A percentile compares a stretch with the other conserved stretches of the same genome.
phyloP scores from a whole-genome alignment of 192 early-diverging fungal genomes.

The Polychytrium aggregatum region DNA sequence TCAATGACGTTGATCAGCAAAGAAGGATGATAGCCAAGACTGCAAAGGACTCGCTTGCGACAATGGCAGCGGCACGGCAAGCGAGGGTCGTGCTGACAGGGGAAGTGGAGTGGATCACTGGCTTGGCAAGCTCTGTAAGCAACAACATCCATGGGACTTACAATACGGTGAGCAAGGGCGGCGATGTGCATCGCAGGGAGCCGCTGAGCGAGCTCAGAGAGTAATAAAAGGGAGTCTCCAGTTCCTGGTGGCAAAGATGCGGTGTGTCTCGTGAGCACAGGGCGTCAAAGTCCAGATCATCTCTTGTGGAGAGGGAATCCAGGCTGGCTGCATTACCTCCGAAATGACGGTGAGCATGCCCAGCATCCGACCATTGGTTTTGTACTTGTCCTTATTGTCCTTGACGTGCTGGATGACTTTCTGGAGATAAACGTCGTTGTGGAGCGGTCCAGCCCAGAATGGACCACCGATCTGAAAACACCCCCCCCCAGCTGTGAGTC shows the following conservation, averaged over 20 bases:
- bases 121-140: neutral
- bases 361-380: conserved; percentile 75
- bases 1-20: neutral
- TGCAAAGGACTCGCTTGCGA: neutral
- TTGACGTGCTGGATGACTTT: conserved; percentile 70
- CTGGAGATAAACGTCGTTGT: conserved; percentile 71
- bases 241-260: conserved; percentile 22
- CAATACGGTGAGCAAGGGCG: conserved; percentile 55
- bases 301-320: no score
- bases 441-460: conserved; percentile 73
- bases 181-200: no score
- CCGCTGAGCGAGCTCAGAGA: no score
- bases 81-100: no score
- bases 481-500: no score
- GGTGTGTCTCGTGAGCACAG: no score
- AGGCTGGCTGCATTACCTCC: conserved; percentile 46
- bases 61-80: no score
- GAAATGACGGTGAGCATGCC: conserved; percentile 90
- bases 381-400: conserved; percentile 43
- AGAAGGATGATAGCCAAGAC: neutral
- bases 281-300: no score
- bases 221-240: conserved; percentile 71
- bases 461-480: conserved; percentile 93
- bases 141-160: conserved; percentile 16
- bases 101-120: neutral